phyloP scores from a whole-genome alignment of 768 basidiomycete genomes.

The Phlebiopsis flavidoalba region DNA sequence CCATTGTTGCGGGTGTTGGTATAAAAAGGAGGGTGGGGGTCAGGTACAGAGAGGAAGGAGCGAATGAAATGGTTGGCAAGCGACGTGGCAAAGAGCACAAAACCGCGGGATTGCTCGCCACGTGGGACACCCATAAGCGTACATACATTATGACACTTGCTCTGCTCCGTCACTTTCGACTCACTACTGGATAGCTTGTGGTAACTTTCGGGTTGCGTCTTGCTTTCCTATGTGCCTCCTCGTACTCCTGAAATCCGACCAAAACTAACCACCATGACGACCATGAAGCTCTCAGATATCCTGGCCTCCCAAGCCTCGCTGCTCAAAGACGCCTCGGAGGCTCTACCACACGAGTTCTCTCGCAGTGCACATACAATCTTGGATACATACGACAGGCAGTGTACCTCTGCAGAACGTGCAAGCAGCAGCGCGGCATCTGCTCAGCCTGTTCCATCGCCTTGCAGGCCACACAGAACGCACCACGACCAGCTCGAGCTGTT shows the following conservation, averaged over 20 bases:
- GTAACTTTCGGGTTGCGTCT: neutral
- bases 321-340: constrained; percentile 34
- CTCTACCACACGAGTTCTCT: constrained; percentile 39
- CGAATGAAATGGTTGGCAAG: neutral
- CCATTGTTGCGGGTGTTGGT: neutral
- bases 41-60: neutral
- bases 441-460: constrained; percentile 82
- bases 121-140: neutral
- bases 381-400: constrained; percentile 62
- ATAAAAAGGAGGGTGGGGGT: neutral
- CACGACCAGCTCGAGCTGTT: constrained; percentile 87
- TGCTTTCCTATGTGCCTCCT: neutral
- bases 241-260: neutral
- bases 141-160: neutral
- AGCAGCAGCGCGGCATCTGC: constrained; percentile 64
- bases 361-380: constrained; percentile 34
- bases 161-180: neutral
- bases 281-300: constrained; percentile 24
- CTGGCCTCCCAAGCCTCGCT: constrained; percentile 28
- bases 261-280: neutral
- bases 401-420: constrained; percentile 76
- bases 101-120: neutral
- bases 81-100: neutral
- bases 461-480: constrained; percentile 80
- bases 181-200: too few relatives aligned